Evolutionary conservation across 1,284 basidiomycete genomes (phyloP), one percentile per base, ranked within the genome.

Genomic region (Ganoderma lingzhi): DNA sequence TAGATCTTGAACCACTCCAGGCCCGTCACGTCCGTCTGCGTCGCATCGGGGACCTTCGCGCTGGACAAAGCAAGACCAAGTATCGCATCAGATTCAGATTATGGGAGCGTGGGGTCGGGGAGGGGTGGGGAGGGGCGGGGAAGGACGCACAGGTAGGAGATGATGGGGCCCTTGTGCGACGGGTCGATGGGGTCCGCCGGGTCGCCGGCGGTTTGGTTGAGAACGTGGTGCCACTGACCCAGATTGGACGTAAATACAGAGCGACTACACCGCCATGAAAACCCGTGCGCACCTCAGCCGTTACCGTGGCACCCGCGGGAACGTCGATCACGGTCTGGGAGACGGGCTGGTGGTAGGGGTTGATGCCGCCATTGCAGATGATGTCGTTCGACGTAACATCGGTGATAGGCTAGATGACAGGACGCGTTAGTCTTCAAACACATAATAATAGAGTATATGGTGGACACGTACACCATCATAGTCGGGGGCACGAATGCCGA

Each of bases 351-450:
- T 87, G 84, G 77, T 86, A 88, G 0, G 87, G 86, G 76, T 88
- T 89, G 74, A 88, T 87, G 32, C 87, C 87, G 60, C 87, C 87
- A 68, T 89, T 88, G 80, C 87, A 88, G 69, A 87, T 87, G 61
- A 89, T 69, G 76, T 88, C 80, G 76, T 87, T 88, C 0, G 86
- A 88, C 3, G 82, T 86, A 2, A 88, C 85, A 71, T 88, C 84
- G n/a, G 76, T 84, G 70, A 88, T 86, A 19, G 86, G 85, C 86
- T 88, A 23, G 23, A 23, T 9, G 6, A 9, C 1, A 37, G 37
- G 6, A 37, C 44, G 42, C 1, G 23, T 15, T 3, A 35, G 6
- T 12, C 30, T 4, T n/a, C 30, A 44, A 0, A 19, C 17, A 6
- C 6, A 17, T 0, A 17, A 4, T n/a, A n/a, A 23, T 23, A 44